These are phyloP conservation scores for Colletotrichum noveboracense DNA, from an alignment of 2,329 filamentous ascomycete species.

Conservation along the genomic window DNA sequence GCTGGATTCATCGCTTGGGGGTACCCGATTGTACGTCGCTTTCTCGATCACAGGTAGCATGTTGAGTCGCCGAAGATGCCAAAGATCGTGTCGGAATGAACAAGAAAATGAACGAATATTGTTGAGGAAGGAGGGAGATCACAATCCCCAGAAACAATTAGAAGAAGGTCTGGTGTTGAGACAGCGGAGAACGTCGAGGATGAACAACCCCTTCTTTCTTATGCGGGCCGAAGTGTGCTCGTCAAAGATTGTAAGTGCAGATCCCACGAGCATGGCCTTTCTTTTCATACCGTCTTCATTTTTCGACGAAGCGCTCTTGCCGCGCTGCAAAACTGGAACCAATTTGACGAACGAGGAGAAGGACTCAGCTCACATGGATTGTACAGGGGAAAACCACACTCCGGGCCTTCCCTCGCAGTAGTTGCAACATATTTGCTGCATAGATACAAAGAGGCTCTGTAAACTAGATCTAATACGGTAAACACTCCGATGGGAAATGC, in stretches of 20 bases:
- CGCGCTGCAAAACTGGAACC: not conserved
- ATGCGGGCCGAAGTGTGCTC: not conserved
- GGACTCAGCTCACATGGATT: not conserved
- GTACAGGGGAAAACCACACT: fast-evolving
- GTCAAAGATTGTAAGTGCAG: not conserved
- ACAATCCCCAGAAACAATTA: not conserved
- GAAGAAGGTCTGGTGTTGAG: not conserved
- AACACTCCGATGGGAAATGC: not conserved
- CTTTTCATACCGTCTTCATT: fast-evolving
- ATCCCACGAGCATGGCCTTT: not conserved
- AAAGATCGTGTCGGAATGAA: fast-evolving
- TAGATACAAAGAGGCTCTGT: not conserved
- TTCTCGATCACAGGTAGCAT: not conserved
- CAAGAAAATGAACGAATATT: fast-evolving
- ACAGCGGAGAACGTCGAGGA: not conserved
- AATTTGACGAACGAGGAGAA: not conserved
- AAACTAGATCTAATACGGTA: not conserved
- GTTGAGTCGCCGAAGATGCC: not conserved
- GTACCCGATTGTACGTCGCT: not conserved
- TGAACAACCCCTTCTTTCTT: not conserved
- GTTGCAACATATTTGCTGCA: not conserved
- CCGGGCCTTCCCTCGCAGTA: not conserved
- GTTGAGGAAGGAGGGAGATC: fast-evolving
- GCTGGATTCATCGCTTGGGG: not conserved
- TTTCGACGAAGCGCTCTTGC: not conserved